Conservation (phyloP, 768 basidiomycete species). For the Hericium rajendrae region DNA sequence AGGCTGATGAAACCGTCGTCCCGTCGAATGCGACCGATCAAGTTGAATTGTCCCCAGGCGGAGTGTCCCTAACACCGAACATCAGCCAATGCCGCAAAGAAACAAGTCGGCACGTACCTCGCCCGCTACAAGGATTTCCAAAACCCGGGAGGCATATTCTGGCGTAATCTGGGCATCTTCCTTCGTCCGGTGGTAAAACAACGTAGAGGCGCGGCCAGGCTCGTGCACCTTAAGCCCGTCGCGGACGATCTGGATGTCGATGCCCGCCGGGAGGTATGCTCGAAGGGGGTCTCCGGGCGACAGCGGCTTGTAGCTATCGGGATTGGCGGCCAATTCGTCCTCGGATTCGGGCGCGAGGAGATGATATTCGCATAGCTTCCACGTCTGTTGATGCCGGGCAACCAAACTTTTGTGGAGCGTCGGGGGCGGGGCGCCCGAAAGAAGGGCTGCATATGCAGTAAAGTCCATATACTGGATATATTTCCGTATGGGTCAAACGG, state of each 20-base stretch:
- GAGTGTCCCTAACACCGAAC: conserved; percentile 63
- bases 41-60: conserved; percentile 80
- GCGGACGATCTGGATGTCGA: conserved; percentile 36
- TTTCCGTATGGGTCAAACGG: not conserved
- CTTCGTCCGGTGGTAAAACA: conserved; percentile 19
- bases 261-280: conserved; percentile 49
- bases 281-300: conserved; percentile 51
- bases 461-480: conserved; percentile 68
- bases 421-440: conserved; percentile 57
- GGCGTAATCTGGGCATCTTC: conserved; percentile 3
- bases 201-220: conserved; percentile 24
- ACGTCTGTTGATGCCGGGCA: conserved; percentile 82
- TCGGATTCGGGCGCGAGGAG: conserved; percentile 27
- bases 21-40: conserved; percentile 71
- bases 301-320: conserved; percentile 25
- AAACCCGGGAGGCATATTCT: conserved; percentile 21
- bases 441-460: conserved; percentile 67
- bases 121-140: conserved; percentile 64
- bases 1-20: conserved; percentile 75
- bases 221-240: conserved; percentile 41
- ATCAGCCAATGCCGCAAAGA: not conserved
- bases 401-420: conserved; percentile 65
- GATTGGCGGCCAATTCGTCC: conserved; percentile 20
- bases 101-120: conserved; percentile 36
- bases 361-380: conserved; percentile 77